Conservation (phyloP, 1,139 yeast genomes). For the Hemisphaericaspora subhashii region DNA sequence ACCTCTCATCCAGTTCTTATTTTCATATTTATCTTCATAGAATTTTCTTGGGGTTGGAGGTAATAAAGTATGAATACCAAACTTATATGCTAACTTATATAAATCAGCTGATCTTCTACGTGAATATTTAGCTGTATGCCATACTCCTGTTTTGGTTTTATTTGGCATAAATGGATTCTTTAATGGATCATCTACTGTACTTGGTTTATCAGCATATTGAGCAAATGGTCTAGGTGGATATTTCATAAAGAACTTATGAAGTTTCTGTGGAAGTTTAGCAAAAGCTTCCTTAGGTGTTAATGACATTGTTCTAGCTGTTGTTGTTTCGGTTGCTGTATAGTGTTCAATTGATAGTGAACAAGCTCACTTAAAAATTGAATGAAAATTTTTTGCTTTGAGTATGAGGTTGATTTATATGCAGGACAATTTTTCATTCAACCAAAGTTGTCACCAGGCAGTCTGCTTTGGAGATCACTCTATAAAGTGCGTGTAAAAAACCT, state of each 20-base stretch:
- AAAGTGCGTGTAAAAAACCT: too few species aligned
- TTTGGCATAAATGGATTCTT: slow-evolving; percentile 90
- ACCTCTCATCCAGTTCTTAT: slow-evolving; percentile 75
- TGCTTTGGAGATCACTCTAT: too few species aligned
- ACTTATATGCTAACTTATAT: slow-evolving; percentile 78
- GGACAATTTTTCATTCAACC: too few species aligned
- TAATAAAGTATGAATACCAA: slow-evolving; percentile 75
- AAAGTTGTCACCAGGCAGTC: too few species aligned
- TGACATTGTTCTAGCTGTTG: too few species aligned
- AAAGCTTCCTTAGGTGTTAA: slow-evolving; percentile 44
- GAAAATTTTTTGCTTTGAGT: too few species aligned
- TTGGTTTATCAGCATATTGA: slow-evolving; percentile 63
- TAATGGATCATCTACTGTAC: slow-evolving; percentile 61
- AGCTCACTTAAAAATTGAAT: too few species aligned
- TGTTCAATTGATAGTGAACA: too few species aligned
- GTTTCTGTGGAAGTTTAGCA: slow-evolving; percentile 64
- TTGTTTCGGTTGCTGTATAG: too few species aligned
- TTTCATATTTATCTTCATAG: slow-evolving; percentile 73
- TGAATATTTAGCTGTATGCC: slow-evolving; percentile 79
- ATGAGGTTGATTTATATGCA: too few species aligned
- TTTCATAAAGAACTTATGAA: slow-evolving; percentile 74
- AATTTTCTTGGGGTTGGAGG: slow-evolving; percentile 77
- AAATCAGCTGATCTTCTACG: slow-evolving; percentile 83
- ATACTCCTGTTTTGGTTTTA: slow-evolving; percentile 71
- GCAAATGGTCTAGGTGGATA: slow-evolving; percentile 87